These are phyloP conservation scores for Boletus reticuloceps DNA, from an alignment of 768 basidiomycete genomes.

Conservation along the genomic window DNA sequence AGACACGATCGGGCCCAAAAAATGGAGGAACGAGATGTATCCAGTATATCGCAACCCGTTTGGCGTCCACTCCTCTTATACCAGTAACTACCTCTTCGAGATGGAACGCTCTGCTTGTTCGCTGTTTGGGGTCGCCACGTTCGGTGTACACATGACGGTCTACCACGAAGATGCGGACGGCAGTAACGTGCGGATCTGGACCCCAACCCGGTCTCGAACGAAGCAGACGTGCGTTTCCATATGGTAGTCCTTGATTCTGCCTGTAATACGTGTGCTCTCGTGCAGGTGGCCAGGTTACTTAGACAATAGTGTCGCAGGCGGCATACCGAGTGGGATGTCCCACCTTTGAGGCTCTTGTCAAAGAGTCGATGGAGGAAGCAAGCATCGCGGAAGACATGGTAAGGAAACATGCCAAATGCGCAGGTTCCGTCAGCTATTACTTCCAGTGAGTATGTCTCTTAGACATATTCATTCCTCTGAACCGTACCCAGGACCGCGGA, in stretches of 20 bases:
- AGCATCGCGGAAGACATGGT: constrained; percentile 70
- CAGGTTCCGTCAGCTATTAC: constrained; percentile 81
- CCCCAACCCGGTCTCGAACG: constrained; percentile 78
- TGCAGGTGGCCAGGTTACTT: constrained; percentile 78
- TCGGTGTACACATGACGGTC: constrained; percentile 88
- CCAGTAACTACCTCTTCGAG: constrained; percentile 72
- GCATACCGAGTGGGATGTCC: constrained; percentile 80
- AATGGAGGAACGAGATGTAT: constrained; percentile 89
- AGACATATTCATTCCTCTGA: background rate
- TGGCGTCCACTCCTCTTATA: constrained; percentile 41
- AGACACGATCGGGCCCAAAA: constrained; percentile 65
- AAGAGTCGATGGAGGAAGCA: constrained; percentile 94
- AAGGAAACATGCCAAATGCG: constrained; percentile 51
- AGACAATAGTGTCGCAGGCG: constrained; percentile 92
- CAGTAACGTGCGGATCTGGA: constrained; percentile 64
- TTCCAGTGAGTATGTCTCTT: constrained; percentile 45
- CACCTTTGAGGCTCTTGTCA: constrained; percentile 72
- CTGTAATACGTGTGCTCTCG: background rate
- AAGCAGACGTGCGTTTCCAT: constrained; percentile 76
- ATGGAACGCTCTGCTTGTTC: constrained; percentile 89
- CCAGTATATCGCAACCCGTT: constrained; percentile 72
- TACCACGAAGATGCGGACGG: constrained; percentile 44
- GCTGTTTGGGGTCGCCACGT: constrained; percentile 87
- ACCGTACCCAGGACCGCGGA: constrained; percentile 17
- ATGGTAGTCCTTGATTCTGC: background rate